These are phyloP conservation scores for Phytophthora hibernalis DNA, from an alignment of 352 stramenopile species.

Conservation along the genomic window DNA sequence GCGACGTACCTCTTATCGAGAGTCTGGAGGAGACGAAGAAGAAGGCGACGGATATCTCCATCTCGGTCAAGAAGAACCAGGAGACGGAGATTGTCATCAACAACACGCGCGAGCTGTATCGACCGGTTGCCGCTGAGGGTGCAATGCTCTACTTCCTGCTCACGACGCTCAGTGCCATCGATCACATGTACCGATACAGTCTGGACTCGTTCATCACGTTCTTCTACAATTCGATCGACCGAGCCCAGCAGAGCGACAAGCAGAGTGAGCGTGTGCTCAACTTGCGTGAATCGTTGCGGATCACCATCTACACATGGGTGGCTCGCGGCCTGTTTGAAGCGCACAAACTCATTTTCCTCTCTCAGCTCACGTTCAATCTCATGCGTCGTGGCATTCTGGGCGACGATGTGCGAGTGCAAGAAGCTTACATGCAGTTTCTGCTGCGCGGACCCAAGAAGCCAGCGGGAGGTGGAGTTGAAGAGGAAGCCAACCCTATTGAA, in stretches of 20 bases:
- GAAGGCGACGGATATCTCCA: constrained; percentile 95
- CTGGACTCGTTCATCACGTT: constrained; percentile 97
- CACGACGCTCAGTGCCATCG: constrained; percentile 95
- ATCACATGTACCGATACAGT: constrained; percentile 99
- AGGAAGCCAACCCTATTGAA: constrained; percentile 77
- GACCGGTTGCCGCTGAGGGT: constrained; percentile 93
- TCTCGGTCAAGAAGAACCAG: constrained; percentile 95
- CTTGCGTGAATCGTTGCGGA: constrained; percentile 93
- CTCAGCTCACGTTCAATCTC: constrained; percentile 97
- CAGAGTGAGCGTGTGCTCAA: constrained; percentile 93
- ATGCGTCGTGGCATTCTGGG: constrained; percentile 96
- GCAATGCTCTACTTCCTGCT: constrained; percentile 98
- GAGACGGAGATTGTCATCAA: constrained; percentile 96
- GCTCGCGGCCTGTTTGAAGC: constrained; percentile 95
- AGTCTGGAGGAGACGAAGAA: constrained; percentile 97
- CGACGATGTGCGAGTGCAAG: constrained; percentile 93
- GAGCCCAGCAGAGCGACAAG: constrained; percentile 86
- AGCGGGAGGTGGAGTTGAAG: constrained; percentile 44
- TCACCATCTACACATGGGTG: constrained; percentile 98
- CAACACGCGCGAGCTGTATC: constrained; percentile 94
- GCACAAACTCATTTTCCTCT: constrained; percentile 98
- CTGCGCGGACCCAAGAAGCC: constrained; percentile 89
- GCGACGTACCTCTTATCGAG: constrained; percentile 96
- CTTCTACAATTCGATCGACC: constrained; percentile 96
- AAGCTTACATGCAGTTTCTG: constrained; percentile 97